Conservation (phyloP, 371 early-diverging fungal species). For the Rhizomucor pusillus region DNA sequence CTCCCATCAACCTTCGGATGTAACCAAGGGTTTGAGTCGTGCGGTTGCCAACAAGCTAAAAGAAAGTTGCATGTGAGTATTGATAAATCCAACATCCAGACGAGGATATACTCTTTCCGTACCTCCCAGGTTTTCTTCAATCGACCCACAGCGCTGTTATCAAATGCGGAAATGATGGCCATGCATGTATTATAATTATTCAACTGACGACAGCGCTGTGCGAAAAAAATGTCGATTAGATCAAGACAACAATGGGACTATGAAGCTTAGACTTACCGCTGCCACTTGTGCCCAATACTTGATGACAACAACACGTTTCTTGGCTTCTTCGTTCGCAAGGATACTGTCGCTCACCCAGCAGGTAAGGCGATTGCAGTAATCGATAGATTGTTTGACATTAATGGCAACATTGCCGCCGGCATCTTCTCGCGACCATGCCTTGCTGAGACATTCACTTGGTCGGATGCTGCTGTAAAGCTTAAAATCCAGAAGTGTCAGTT, state of each 20-base stretch:
- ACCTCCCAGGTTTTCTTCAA: constrained; percentile 84
- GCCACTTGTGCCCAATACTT: constrained; percentile 85
- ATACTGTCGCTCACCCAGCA: constrained; percentile 82
- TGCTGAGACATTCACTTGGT: constrained; percentile 82
- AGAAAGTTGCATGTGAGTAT: constrained; percentile 1
- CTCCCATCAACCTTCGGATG: constrained; percentile 66
- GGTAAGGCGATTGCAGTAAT: constrained; percentile 62
- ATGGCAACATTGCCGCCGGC: constrained; percentile 48
- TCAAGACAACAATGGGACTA: neutral
- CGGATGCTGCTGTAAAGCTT: constrained; percentile 74
- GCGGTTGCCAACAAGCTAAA: constrained; percentile 30
- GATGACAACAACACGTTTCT: constrained; percentile 68
- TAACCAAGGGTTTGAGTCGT: constrained; percentile 45
- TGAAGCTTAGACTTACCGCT: constrained; percentile 48
- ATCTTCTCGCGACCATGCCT: constrained; percentile 82
- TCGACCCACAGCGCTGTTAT: constrained; percentile 83
- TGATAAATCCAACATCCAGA: neutral
- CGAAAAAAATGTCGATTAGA: neutral
- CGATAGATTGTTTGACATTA: constrained; percentile 74
- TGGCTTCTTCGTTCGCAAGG: constrained; percentile 68
- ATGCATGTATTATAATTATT: constrained; percentile 92
- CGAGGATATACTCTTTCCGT: neutral
- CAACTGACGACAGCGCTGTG: constrained; percentile 59
- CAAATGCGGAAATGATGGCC: constrained; percentile 84
- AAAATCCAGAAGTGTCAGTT: constrained; percentile 86